Evolutionary conservation across 805 yeast species (phyloP).

Genomic region (Starmerella apicola): DNA sequence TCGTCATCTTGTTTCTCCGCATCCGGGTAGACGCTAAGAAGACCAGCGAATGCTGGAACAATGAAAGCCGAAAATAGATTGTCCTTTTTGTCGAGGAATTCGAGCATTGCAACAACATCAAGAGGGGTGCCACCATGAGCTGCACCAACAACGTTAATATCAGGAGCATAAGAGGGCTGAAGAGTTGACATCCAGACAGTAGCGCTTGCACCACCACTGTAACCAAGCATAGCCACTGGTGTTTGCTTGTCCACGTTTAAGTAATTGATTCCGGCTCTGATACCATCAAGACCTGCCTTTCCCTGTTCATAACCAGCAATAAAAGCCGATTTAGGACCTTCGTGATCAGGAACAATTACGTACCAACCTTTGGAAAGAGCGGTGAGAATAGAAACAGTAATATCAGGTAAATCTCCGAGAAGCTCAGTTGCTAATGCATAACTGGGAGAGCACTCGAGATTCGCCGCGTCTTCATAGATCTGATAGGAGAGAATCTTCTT

Average conservation of each 20-base stretch:
- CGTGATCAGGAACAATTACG: no score
- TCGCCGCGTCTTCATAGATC: conserved; percentile 18
- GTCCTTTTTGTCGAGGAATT: not conserved
- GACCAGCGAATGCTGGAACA: not conserved
- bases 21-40: not conserved
- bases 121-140: conserved; percentile 14
- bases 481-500: conserved; percentile 21
- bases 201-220: no score
- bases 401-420: not conserved
- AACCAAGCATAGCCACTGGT: conserved; percentile 8
- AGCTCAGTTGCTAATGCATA: conserved; percentile 3
- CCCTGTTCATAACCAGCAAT: no score
- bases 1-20: not conserved
- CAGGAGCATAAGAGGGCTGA: conserved; percentile 23
- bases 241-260: not conserved
- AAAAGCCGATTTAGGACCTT: conserved; percentile 24
- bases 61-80: not conserved
- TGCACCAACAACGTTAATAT: conserved; percentile 20
- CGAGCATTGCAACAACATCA: conserved; percentile 12
- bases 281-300: conserved; percentile 22
- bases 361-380: conserved; percentile 9
- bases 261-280: conserved; percentile 14
- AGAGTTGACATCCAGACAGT: no score
- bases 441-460: conserved; percentile 17
- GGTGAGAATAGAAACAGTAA: not conserved